phyloP scores from a whole-genome alignment of 208 protist genomes.

The Phytomonas francai region DNA sequence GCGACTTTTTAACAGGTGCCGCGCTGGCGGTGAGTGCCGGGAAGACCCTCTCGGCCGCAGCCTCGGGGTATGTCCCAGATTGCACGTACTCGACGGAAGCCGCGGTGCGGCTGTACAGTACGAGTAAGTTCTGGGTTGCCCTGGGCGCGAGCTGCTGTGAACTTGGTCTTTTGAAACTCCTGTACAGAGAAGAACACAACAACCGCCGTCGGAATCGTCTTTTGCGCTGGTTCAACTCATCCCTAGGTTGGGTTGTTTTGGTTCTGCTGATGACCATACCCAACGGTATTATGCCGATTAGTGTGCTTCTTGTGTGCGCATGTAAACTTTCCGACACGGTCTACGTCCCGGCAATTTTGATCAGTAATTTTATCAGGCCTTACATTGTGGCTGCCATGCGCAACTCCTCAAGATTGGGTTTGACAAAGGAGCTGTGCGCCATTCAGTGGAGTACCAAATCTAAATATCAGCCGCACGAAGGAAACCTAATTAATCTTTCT shows the following conservation, averaged over 20 bases:
- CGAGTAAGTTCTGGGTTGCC: conserved; percentile 49
- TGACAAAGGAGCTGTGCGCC: too few relatives aligned
- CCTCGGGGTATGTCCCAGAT: conserved; percentile 1
- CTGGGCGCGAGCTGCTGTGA: conserved; percentile 33
- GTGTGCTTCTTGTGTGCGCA: conserved; percentile 34
- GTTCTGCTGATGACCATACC: conserved; percentile 35
- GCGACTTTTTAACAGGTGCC: conserved; percentile 29
- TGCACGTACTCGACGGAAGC: neutral
- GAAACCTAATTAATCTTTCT: too few relatives aligned
- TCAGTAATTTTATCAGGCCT: conserved; percentile 44
- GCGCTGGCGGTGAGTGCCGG: conserved; percentile 3
- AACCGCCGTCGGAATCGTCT: conserved; percentile 29
- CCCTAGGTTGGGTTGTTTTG: conserved; percentile 29
- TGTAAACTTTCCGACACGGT: conserved; percentile 28
- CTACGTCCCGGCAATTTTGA: conserved; percentile 41
- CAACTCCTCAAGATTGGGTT: neutral
- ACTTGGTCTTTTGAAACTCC: conserved; percentile 33
- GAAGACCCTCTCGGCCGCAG: conserved; percentile 13
- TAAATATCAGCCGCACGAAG: too few relatives aligned
- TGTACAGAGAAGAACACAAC: conserved; percentile 41
- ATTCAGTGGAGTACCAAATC: too few relatives aligned
- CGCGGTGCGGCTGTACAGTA: conserved; percentile 24
- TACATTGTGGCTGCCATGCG: conserved; percentile 40
- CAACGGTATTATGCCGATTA: conserved; percentile 38
- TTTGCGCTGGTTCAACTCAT: conserved; percentile 26